Base-by-base conservation (phyloP, 352 stramenopile genomes). In the Globisporangium cystogenes region DNA sequence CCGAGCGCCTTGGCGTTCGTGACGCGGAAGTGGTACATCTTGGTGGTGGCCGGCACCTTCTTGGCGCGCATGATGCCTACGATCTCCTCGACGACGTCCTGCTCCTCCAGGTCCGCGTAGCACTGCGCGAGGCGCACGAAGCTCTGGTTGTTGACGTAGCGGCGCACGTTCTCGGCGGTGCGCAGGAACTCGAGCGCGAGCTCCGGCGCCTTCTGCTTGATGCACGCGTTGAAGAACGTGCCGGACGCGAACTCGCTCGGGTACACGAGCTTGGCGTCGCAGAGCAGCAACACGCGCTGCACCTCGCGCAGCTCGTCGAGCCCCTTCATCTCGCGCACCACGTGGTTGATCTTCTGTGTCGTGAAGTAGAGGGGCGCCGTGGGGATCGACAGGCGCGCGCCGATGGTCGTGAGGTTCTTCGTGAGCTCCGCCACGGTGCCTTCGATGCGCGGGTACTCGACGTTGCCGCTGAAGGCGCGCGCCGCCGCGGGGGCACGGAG, bases 311-410 rank as follows among this genome's bases (percentile, higher is more conserved):
- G 58, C 55, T 93, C 82, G 16, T 90, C 76, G 37, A 70, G 60
- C 46, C 74, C 78, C 69, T 91, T 79, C 70, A 90, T 87, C 59
- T 86, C 78, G 57, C 82, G 82, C 59, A 91, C 80, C 23, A 93
- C 70, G 55, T 85, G 77, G 62, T 93, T 76, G 59, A 93, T 68
- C 73, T 93, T 93, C n/a, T 73, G 69, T 54, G 72, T 67, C 64
- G 82, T 89, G 51, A 93, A 73, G 68, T 93, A 90, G 21, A 87
- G 68, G 51, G 82, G 70, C 18, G 79, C 81, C 51, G 82, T 90
- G 6, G 82, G 64, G 59, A 91, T 91, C 47, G 80, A 91, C 55
- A 91, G 66, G 0, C 80, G 80, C 54, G 70, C 75, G 60, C 80
- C 80, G 57, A 91, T 91, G 35, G 67, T 72, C 42, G 67, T 87